phyloP scores from a whole-genome alignment of 352 stramenopile species.

The Phytophthora pluvialis region DNA sequence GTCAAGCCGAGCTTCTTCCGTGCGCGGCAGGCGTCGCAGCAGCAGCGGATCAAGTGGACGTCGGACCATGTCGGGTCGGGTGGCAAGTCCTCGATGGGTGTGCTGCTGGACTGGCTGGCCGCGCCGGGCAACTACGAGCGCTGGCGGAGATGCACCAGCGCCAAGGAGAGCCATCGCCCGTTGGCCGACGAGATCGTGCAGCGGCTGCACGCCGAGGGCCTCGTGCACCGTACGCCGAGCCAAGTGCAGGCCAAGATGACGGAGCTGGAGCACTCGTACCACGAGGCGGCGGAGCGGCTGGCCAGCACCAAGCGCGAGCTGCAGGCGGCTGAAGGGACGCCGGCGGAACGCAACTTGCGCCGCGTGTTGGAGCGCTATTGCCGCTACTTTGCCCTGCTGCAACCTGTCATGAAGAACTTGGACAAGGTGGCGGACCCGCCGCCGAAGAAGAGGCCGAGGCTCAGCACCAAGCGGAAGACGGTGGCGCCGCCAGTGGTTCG shows the following conservation, averaged over 20 bases:
- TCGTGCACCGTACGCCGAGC: slow-evolving; percentile 30
- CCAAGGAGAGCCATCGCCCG: slow-evolving; percentile 2
- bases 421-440: slow-evolving; percentile 12
- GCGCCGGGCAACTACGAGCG: slow-evolving; percentile 46
- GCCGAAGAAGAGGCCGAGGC: slow-evolving; percentile 34
- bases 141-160: slow-evolving; percentile 34
- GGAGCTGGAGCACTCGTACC: slow-evolving; percentile 45
- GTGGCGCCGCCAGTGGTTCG: neutral
- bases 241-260: slow-evolving; percentile 41
- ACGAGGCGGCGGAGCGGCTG: slow-evolving; percentile 33
- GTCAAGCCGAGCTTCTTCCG: slow-evolving; percentile 40
- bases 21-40: slow-evolving; percentile 20
- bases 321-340: slow-evolving; percentile 21
- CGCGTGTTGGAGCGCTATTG: slow-evolving; percentile 36
- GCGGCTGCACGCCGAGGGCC: slow-evolving; percentile 26
- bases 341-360: slow-evolving; percentile 31
- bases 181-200: slow-evolving; percentile 42
- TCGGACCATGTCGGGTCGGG: slow-evolving; percentile 33
- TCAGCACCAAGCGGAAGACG: slow-evolving; percentile 35
- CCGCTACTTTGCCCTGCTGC: slow-evolving; percentile 42
- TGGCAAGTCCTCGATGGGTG: slow-evolving; percentile 53
- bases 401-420: slow-evolving; percentile 38
- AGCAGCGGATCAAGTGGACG: slow-evolving; percentile 28
- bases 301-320: slow-evolving; percentile 33
- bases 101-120: slow-evolving; percentile 58